These are phyloP conservation scores for Leccinum fuscescens DNA, from an alignment of 1,284 basidiomycete genomes.

Conservation along the genomic window DNA sequence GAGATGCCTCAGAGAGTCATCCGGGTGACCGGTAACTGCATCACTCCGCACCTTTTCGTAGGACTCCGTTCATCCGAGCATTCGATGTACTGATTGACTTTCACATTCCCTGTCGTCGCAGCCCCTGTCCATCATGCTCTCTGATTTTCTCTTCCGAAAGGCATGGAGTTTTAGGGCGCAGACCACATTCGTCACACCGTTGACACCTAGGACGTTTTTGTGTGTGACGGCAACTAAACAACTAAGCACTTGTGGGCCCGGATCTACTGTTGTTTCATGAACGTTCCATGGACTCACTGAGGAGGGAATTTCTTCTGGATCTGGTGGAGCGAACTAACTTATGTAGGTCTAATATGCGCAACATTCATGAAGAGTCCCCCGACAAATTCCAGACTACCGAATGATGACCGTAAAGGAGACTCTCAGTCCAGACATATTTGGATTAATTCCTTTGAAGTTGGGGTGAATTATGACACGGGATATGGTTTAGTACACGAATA, in stretches of 20 bases:
- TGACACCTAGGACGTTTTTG: too few species aligned
- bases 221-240: too few species aligned
- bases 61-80: neutral
- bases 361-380: neutral
- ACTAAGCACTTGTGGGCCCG: too few species aligned
- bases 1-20: neutral
- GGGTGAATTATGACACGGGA: slow-evolving; percentile 5
- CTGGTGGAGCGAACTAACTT: neutral
- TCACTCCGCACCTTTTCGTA: neutral
- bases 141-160: neutral
- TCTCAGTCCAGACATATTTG: neutral
- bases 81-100: neutral
- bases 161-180: neutral
- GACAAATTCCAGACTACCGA: slow-evolving; percentile 9
- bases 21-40: neutral
- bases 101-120: neutral
- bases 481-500: neutral
- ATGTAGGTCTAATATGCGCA: neutral
- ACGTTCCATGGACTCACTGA: neutral
- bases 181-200: neutral
- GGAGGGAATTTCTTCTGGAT: neutral
- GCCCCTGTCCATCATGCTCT: neutral
- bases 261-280: neutral
- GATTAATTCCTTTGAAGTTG: neutral
- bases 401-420: slow-evolving; percentile 4